phyloP scores from a whole-genome alignment of 192 early-diverging fungal species.

The Anaeromyces robustus region DNA sequence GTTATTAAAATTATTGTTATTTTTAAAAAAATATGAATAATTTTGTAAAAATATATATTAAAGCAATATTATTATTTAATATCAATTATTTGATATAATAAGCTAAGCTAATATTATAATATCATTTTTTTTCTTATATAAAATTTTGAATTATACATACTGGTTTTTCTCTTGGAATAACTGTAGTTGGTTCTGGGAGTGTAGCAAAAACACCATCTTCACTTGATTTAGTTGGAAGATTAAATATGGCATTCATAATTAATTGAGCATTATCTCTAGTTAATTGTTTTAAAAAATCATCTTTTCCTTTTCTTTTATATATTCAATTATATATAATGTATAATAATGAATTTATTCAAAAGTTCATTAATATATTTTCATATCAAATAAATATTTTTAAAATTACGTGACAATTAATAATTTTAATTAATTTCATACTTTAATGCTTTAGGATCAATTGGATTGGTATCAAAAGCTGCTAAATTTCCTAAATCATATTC shows the following conservation, averaged over 20 bases:
- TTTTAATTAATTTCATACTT: conserved; percentile 5
- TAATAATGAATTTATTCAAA: too few species aligned
- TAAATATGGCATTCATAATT: conserved; percentile 77
- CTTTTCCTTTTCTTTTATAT: conserved; percentile 15
- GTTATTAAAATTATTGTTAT: too few species aligned
- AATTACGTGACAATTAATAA: too few species aligned
- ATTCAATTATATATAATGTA: too few species aligned
- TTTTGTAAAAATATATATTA: too few species aligned
- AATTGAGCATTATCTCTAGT: conserved; percentile 71
- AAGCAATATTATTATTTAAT: too few species aligned
- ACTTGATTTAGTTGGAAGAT: conserved; percentile 44
- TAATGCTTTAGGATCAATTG: conserved; percentile 48
- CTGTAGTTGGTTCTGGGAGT: conserved; percentile 49
- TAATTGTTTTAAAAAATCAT: conserved; percentile 47
- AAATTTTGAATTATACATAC: conserved; percentile 10
- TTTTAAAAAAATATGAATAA: too few species aligned
- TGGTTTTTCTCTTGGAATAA: conserved; percentile 80
- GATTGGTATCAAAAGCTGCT: conserved; percentile 63
- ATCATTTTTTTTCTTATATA: neutral
- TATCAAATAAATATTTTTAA: too few species aligned
- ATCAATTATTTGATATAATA: too few species aligned
- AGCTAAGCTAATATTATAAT: neutral
- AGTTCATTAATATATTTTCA: too few species aligned
- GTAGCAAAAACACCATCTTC: conserved; percentile 59
- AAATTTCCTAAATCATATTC: conserved; percentile 82